phyloP scores from a whole-genome alignment of 2,329 filamentous ascomycete genomes.

The Clonostachys byssicola region DNA sequence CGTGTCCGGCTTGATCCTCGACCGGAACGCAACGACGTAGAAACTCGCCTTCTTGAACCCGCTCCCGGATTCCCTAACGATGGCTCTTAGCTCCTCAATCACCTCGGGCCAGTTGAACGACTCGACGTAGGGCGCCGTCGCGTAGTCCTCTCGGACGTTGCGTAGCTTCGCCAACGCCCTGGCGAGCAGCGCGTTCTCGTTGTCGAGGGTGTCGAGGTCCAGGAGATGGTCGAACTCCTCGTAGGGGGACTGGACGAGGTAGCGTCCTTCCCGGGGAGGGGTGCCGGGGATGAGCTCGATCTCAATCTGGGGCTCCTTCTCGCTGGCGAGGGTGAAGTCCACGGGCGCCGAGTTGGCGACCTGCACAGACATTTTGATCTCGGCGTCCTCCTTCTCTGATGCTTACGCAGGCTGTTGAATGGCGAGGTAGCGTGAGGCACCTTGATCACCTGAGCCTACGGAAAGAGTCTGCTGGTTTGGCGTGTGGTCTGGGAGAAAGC shows the following conservation, averaged over 20 bases:
- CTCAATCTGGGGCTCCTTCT: constrained; percentile 16
- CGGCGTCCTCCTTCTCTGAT: background rate
- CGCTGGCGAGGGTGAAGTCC: background rate
- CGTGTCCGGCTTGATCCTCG: constrained; percentile 62
- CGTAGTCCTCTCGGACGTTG: constrained; percentile 66
- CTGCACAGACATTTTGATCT: background rate
- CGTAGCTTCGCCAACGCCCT: constrained; percentile 63
- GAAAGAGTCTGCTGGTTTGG: too few species aligned
- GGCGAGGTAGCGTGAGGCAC: background rate
- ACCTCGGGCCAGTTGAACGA: constrained; percentile 75
- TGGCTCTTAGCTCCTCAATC: constrained; percentile 49
- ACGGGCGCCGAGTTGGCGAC: background rate
- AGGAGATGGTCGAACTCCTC: constrained; percentile 66
- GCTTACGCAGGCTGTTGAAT: background rate
- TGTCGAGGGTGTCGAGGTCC: constrained; percentile 62
- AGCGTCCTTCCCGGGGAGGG: constrained; percentile 6
- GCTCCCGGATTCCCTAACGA: constrained; percentile 38
- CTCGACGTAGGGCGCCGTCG: constrained; percentile 66
- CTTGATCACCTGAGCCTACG: too few species aligned
- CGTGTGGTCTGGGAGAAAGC: too few species aligned
- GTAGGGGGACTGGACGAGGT: constrained; percentile 72
- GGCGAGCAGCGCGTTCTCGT: constrained; percentile 65
- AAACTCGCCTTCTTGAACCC: constrained; percentile 62
- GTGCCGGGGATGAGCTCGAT: background rate
- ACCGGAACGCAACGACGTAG: constrained; percentile 84